Evolutionary conservation across 2,329 filamentous ascomycete species (phyloP).

Genomic region (Xylariaceae sp.): DNA sequence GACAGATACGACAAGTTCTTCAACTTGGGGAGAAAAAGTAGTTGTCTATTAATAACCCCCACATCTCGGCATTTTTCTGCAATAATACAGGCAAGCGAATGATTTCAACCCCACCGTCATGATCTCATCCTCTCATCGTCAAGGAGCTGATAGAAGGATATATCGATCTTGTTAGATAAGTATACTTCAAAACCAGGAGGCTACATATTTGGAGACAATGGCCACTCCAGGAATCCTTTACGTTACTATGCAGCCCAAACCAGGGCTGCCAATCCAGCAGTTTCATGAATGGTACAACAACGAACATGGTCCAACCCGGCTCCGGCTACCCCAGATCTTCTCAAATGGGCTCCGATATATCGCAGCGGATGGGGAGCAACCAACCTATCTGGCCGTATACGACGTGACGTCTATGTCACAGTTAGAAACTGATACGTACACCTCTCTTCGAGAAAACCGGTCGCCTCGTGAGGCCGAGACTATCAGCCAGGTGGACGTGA

Average conservation of each 20-base stretch:
- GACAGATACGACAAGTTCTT: neutral
- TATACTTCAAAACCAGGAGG: neutral
- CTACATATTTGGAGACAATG: conserved; percentile 35
- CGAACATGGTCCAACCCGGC: conserved; percentile 81
- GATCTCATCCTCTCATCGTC: neutral
- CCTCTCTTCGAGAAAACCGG: conserved; percentile 60
- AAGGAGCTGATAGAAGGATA: neutral
- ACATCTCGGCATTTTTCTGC: neutral
- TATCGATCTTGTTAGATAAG: neutral
- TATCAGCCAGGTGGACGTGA: conserved; percentile 63
- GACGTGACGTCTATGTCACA: conserved; percentile 76
- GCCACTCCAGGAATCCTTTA: conserved; percentile 71
- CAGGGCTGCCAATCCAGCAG: conserved; percentile 64
- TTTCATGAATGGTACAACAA: conserved; percentile 97
- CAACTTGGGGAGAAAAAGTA: neutral
- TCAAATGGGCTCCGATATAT: conserved; percentile 78
- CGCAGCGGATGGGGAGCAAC: conserved; percentile 63
- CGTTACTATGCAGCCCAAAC: conserved; percentile 82
- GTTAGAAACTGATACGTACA: conserved; percentile 72
- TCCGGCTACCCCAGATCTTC: conserved; percentile 74
- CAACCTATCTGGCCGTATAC: conserved; percentile 79
- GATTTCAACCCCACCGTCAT: neutral
- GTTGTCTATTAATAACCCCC: neutral
- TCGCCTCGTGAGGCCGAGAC: conserved; percentile 56
- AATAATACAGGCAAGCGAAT: neutral